phyloP scores from a whole-genome alignment of 352 stramenopile genomes.

The Pythium rishiriense region DNA sequence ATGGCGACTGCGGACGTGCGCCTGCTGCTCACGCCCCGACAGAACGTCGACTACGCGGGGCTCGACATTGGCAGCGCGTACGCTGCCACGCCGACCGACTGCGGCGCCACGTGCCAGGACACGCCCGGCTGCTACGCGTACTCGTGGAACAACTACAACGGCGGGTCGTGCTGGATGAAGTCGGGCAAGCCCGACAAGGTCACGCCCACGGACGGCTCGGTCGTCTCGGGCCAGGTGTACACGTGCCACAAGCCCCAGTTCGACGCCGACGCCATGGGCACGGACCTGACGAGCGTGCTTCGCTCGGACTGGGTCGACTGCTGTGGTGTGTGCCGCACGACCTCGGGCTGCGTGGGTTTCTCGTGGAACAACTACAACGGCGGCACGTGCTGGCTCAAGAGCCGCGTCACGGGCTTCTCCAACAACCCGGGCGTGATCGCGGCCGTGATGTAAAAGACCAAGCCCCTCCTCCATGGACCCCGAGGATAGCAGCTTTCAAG shows the following conservation, averaged over 20 bases:
- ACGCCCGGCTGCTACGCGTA: constrained; percentile 13
- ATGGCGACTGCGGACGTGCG: not conserved
- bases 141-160: constrained; percentile 49
- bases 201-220: not conserved
- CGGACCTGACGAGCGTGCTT: not conserved
- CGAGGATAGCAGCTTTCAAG: too few relatives aligned
- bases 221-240: constrained; percentile 14
- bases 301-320: not conserved
- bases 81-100: not conserved
- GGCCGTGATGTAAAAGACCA: not conserved
- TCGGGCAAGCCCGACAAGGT: not conserved
- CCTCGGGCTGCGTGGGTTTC: not conserved
- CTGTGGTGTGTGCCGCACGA: constrained; percentile 4
- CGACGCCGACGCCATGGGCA: not conserved
- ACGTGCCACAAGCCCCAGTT: not conserved
- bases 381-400: not conserved
- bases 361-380: not conserved
- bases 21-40: not conserved
- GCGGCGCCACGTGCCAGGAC: not conserved
- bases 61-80: not conserved
- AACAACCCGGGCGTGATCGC: not conserved
- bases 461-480: too few relatives aligned
- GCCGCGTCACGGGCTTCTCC: not conserved
- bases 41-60: constrained; percentile 1
- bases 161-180: constrained; percentile 47